Conservation (phyloP, 768 basidiomycete species). For the Trametes maxima region DNA sequence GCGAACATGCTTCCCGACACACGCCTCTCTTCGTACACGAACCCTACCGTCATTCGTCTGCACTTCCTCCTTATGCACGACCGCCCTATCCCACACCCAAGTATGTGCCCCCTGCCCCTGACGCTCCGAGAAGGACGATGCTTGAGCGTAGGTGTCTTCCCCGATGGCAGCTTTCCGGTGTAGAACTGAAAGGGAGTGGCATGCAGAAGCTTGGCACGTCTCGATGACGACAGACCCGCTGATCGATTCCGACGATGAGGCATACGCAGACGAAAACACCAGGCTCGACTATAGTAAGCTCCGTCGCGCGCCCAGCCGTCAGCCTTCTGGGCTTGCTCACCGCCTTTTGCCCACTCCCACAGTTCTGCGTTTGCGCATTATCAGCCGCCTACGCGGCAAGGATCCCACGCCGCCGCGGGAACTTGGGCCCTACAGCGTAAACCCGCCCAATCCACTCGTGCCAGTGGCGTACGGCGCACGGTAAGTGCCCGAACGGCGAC, state of each 20-base stretch:
- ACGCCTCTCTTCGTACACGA: conserved; percentile 17
- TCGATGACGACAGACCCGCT: conserved; percentile 71
- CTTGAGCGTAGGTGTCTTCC: conserved; percentile 58
- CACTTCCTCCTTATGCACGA: conserved; percentile 9
- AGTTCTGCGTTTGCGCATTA: conserved; percentile 65
- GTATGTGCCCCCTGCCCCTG: conserved; percentile 28
- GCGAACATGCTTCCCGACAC: conserved; percentile 13
- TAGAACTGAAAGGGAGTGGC: background rate
- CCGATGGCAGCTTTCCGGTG: background rate
- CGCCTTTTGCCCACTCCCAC: conserved; percentile 1
- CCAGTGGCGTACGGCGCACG: conserved; percentile 15
- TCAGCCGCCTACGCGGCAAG: conserved; percentile 58
- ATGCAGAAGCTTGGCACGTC: conserved; percentile 72
- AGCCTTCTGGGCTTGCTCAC: conserved; percentile 4
- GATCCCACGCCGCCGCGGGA: conserved; percentile 58
- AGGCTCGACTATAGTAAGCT: conserved; percentile 66
- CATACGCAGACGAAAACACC: conserved; percentile 62
- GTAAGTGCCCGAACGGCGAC: conserved; percentile 1
- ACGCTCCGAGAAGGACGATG: conserved; percentile 40
- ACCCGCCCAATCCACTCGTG: conserved; percentile 11
- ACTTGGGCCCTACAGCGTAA: conserved; percentile 14
- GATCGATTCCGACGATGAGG: conserved; percentile 77
- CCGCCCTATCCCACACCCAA: conserved; percentile 42
- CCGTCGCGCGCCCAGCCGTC: background rate
- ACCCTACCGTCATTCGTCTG: conserved; percentile 7